Base-by-base conservation (phyloP, 257 asterid genomes). In the Nemophila menziesii region DNA sequence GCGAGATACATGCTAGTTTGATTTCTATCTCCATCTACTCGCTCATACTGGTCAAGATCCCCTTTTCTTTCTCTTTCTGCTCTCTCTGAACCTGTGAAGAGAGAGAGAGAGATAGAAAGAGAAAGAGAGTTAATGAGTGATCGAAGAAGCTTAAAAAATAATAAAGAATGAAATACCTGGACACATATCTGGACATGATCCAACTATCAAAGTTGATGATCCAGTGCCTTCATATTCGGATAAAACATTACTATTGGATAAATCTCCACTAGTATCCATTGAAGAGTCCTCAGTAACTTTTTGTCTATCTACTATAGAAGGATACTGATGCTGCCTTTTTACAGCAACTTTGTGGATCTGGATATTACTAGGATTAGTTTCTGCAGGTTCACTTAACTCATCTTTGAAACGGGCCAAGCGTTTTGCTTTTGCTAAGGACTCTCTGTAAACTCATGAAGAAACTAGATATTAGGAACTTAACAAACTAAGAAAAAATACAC, bases 1-100 rank as follows among this genome's bases (percentile, higher is more conserved):
- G 98, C 98, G 55, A 84, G 85, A 39, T 53, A 68, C 71, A 65
- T 77, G 58, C 70, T 76, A 49, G 85, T 68, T 58, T 62, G 74
- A 52, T 89, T 84, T 66, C 98, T 73, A 58, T 89, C 98, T 54
- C 98, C 98, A 59, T 84, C 94, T 61, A 84, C 39, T 46, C 96
- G 94, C 65, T 89, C 98, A 70, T 78, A 81, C 52, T 67, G 93
- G 70, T 89, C 98, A 52, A 89, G 96, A 68, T 89, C 98, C 50
- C 96, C 98, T 74, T 89, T 89, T 58, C 96, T 84, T 70, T 74
- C 93, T 37, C 96, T 86, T 63, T 81, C 94, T 27, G 76, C 80
- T 69, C 98, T 89, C 71, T 89, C 98, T 17, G 96, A 62, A 61
- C 72, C 98, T 89, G 52, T 7, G 8, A 29, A 29, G 5, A 29